Conservation (phyloP, 768 basidiomycete species). For the Collybia sordida region DNA sequence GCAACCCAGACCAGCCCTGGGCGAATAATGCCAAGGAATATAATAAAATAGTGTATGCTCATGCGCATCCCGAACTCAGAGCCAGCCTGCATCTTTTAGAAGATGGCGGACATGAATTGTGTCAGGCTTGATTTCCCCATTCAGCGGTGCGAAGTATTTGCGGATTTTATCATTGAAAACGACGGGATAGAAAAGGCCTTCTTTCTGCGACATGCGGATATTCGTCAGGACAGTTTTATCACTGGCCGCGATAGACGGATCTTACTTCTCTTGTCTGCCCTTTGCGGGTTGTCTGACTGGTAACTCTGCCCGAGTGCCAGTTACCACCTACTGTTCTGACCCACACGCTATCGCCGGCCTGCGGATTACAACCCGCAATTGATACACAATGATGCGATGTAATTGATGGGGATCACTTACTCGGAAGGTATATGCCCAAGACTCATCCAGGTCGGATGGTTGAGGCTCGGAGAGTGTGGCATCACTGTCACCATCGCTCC, state of each 20-base stretch:
- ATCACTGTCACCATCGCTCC: slow-evolving; percentile 35
- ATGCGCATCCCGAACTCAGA: slow-evolving; percentile 15
- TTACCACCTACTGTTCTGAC: slow-evolving; percentile 46
- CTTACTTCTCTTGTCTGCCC: slow-evolving; percentile 49
- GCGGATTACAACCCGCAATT: not conserved
- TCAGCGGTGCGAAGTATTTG: slow-evolving; percentile 62
- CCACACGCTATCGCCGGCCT: slow-evolving; percentile 55
- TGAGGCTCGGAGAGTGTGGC: slow-evolving; percentile 24
- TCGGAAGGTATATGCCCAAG: slow-evolving; percentile 53
- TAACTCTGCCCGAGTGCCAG: slow-evolving; percentile 52
- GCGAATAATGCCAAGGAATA: no score
- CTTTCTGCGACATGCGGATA: slow-evolving; percentile 29
- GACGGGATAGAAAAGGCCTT: slow-evolving; percentile 56
- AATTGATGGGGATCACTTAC: slow-evolving; percentile 26
- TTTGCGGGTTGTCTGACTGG: slow-evolving; percentile 40
- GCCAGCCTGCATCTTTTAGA: slow-evolving; percentile 49
- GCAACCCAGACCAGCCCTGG: no score
- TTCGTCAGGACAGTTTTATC: no score
- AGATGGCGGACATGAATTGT: slow-evolving; percentile 41
- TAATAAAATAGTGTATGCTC: no score
- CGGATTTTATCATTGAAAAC: slow-evolving; percentile 48
- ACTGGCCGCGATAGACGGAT: not conserved
- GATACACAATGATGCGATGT: no score
- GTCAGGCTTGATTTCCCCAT: slow-evolving; percentile 69
- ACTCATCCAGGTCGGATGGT: slow-evolving; percentile 46